These are phyloP conservation scores for Quercus ilex DNA, from an alignment of 306 rosid genomes.

Conservation along the genomic window DNA sequence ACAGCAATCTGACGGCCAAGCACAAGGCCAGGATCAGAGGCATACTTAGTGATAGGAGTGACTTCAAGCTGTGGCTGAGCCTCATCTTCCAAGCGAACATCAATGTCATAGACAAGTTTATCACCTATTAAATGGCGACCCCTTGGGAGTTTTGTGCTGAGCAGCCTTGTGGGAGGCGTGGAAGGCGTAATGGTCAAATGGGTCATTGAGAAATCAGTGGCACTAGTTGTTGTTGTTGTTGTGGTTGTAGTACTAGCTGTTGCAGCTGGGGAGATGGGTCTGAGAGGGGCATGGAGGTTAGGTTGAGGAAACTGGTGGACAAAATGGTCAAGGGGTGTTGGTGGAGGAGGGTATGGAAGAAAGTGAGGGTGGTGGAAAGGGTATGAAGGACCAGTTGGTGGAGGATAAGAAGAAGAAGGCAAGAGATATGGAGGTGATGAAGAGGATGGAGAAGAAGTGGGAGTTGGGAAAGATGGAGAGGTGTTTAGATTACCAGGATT, in stretches of 20 bases:
- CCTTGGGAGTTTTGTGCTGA: constrained; percentile 50
- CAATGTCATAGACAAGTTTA: constrained; percentile 48
- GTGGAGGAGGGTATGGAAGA: constrained; percentile 40
- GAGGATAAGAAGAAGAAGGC: constrained; percentile 69
- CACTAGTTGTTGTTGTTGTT: constrained; percentile 37
- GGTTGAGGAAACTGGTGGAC: not conserved
- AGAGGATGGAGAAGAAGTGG: constrained; percentile 35
- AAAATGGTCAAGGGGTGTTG: constrained; percentile 1
- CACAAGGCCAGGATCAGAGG: constrained; percentile 63
- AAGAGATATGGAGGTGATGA: constrained; percentile 41
- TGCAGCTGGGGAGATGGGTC: too few relatives aligned
- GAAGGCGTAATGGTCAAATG: not conserved
- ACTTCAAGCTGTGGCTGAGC: constrained; percentile 75
- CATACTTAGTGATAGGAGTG: constrained; percentile 73
- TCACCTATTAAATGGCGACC: constrained; percentile 63
- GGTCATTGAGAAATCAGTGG: not conserved
- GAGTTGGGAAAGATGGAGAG: constrained; percentile 46
- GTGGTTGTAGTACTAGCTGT: not conserved
- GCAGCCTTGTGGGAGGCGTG: constrained; percentile 46
- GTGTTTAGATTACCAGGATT: constrained; percentile 34
- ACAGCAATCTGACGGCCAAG: constrained; percentile 74
- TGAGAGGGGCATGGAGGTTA: too few relatives aligned
- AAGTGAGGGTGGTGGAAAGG: constrained; percentile 48
- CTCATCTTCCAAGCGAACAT: constrained; percentile 51
- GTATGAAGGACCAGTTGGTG: constrained; percentile 51